Evolutionary conservation across 208 protist genomes (phyloP), one percentile per base, ranked within the genome.

Genomic region (Trypanosoma melophagium): DNA sequence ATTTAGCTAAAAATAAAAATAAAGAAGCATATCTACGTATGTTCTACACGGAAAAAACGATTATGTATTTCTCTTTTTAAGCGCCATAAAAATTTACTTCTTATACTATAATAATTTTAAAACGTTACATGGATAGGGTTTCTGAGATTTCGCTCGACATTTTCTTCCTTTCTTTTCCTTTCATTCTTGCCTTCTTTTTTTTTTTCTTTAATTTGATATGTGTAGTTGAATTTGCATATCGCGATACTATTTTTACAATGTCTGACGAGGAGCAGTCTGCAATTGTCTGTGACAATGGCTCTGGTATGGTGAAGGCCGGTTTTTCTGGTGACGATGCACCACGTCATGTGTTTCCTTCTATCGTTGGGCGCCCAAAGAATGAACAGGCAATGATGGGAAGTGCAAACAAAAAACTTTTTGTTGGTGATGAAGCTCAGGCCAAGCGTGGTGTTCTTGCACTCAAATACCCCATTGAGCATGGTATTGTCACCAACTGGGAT

Each of bases 401-500:
- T 68, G 89, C 93, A 14, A 93, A 98, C 76, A 99, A 99, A 79
- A 95, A 98, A 49, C 65, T 84, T 7, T 98, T 95, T 74, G 86
- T 98, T 50, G 95, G 96, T 38, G 93, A 98, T 60, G 96, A 99
- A 77, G 96, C 96, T 5, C 94, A 98, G 73, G 80, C 85, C 50
- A 97, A 98, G 78, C 81, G 96, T 69, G 95, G 96, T 75, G 95
- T 98, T 28, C 84, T 98, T 28, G 86, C 86, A 14, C 78, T 98
- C 25, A 93, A 96, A 73, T 97, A 98, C 74, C 95, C 96, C 49
- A 98, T 98, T 57, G 93, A 97, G 76, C 92, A 97, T 67, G 95
- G 97, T 47, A 97, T 98, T 62, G 94, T 99, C 21, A 98, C 94
- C 66, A 99, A 99, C 84, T 99, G 97, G 97, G 97, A 99, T 64